Evolutionary conservation across 345 rosid species (phyloP).

Genomic region (Clausena lansium): DNA sequence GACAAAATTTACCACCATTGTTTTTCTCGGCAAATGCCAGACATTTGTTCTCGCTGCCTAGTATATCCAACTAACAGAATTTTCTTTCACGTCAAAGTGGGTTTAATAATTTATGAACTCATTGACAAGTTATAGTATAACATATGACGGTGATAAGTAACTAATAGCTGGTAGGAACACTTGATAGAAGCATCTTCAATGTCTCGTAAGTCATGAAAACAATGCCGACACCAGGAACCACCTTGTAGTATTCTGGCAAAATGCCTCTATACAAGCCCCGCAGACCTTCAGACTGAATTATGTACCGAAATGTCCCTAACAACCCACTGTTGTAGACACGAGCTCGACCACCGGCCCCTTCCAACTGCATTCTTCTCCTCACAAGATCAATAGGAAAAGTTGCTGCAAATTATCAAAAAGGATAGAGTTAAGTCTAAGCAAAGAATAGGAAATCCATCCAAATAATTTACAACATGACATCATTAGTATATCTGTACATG

Average conservation of each 20-base stretch:
- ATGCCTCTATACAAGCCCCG: constrained; percentile 92
- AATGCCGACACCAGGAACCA: constrained; percentile 90
- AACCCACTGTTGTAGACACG: constrained; percentile 75
- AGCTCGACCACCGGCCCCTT: constrained; percentile 94
- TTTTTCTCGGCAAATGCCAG: constrained; percentile 12
- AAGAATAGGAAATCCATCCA: constrained; percentile 8
- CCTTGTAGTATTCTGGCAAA: constrained; percentile 94
- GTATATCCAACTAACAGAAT: constrained; percentile 1
- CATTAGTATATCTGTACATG: too few relatives aligned
- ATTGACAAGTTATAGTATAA: not conserved
- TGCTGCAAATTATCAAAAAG: constrained; percentile 41
- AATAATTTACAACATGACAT: not conserved
- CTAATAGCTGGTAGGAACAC: constrained; percentile 34
- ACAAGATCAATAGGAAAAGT: constrained; percentile 96
- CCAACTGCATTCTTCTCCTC: constrained; percentile 92
- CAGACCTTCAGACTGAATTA: constrained; percentile 74
- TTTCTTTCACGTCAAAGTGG: not conserved
- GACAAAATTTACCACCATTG: constrained; percentile 49
- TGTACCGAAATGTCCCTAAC: constrained; percentile 69
- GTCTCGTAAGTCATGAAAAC: constrained; percentile 87
- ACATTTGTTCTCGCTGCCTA: constrained; percentile 14
- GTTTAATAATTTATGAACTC: not conserved
- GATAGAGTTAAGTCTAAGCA: not conserved
- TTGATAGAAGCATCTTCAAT: constrained; percentile 51
- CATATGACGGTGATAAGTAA: not conserved